phyloP scores from a whole-genome alignment of 495 filamentous ascomycete species.

The Mytilinidion resinicola region DNA sequence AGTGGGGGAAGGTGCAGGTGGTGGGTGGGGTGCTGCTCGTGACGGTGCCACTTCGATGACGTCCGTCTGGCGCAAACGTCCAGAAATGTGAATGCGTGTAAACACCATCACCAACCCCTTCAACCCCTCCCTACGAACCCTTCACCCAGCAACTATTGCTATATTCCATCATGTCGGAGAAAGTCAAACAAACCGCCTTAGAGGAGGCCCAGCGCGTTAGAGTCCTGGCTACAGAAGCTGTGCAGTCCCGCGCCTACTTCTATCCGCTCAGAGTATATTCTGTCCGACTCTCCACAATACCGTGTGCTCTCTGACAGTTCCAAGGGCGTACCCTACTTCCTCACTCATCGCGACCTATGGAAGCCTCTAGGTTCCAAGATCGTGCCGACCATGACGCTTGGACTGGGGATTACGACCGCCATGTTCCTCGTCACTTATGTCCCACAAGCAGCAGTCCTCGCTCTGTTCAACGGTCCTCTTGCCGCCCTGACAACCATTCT shows the following conservation, averaged over 20 bases:
- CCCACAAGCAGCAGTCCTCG: conserved; percentile 73
- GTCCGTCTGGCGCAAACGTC: neutral
- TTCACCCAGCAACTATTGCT: neutral
- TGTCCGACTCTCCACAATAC: neutral
- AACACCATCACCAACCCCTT: neutral
- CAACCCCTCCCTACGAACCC: neutral
- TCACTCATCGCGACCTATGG: conserved; percentile 54
- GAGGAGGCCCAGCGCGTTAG: conserved; percentile 54
- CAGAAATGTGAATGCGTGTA: neutral
- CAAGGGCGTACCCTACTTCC: conserved; percentile 74
- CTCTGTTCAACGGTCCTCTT: conserved; percentile 80
- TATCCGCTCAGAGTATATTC: conserved; percentile 70
- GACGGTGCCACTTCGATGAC: neutral
- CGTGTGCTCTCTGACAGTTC: neutral
- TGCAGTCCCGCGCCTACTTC: conserved; percentile 67
- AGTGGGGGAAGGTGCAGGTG: too few relatives aligned
- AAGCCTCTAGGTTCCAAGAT: conserved; percentile 65
- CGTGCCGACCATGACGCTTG: conserved; percentile 44
- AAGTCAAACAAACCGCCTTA: conserved; percentile 37
- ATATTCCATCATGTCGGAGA: conserved; percentile 33
- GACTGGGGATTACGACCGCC: conserved; percentile 38
- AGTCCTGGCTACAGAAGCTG: conserved; percentile 53
- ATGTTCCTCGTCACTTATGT: conserved; percentile 90
- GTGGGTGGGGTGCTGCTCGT: neutral
- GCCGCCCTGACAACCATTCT: conserved; percentile 70